Evolutionary conservation across 768 basidiomycete genomes (phyloP), one percentile per base, ranked within the genome.

Genomic region (Sutorius australiensis): DNA sequence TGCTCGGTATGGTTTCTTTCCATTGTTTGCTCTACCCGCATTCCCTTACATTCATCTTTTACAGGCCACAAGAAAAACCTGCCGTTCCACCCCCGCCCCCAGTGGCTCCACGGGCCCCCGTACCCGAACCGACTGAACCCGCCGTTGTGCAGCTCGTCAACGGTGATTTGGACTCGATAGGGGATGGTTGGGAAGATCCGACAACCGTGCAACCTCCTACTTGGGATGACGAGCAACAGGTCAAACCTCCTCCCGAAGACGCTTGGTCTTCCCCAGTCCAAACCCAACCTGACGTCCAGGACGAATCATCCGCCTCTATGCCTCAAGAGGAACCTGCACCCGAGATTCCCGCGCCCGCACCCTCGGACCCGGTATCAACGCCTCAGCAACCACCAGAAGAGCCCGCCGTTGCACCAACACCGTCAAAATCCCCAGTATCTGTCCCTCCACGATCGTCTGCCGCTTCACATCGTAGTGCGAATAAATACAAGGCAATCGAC

Each of bases 401-500:
- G 14, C 68, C 61, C 10, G 59, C 71, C 8, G 56, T 69, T 32
- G 60, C 71, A 8, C 62, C 73, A 2, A 52, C 71, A 13, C 71
- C 76, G 17, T 71, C 75, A 48, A 71, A 60, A 50, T 68, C 70
- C 27, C 74, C 78, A 7, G 65, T 72, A 21, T 81, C 81, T 53
- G 70, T 82, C 33, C 69, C 77, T n/a, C 66, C 77, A 3, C 79
- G 88, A 11, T 77, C 82, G 12, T 74, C 79, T 8, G 72, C 73
- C 36, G 70, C 71, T 14, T 73, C 80, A 1, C 83, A 87, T 48
- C 79, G 84, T 43, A 73, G 70, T 58, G 80, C 75, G 42, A 79
- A 80, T 32, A 81, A 82, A 47, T 84, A 85, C 73, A 91, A 90
- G 75, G 79, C 77, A 19, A 80, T 78, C 5, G 87, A 91, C 55